Percentiles rank a stretch among this genome's conserved stretches.
phyloP scores from a whole-genome alignment of 2,329 filamentous ascomycete species.

The Lasiodiplodia theobromae region DNA sequence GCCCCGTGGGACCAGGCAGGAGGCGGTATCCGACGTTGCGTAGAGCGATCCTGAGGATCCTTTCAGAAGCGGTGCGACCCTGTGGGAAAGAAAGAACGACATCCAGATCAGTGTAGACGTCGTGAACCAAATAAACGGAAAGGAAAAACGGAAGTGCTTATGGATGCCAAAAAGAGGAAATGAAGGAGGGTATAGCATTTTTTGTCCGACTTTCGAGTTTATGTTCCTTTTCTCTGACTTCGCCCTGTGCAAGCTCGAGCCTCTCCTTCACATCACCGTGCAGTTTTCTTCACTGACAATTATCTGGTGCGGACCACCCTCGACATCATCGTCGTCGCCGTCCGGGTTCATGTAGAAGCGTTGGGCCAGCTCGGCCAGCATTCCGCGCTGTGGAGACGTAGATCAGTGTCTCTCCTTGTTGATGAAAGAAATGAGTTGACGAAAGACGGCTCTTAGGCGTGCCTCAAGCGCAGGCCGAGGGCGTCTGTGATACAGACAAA shows the following conservation, averaged over 20 bases:
- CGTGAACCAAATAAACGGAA: neutral
- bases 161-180: neutral
- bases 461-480: neutral
- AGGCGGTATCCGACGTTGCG: too few species aligned
- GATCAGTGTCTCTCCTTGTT: neutral
- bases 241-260: too few species aligned
- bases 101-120: neutral
- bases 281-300: constrained; percentile 24
- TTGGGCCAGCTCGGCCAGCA: constrained; percentile 46
- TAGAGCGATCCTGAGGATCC: too few species aligned
- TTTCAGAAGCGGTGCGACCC: too few species aligned
- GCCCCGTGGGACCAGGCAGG: too few species aligned
- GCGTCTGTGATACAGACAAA: neutral
- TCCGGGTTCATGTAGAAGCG: constrained; percentile 41
- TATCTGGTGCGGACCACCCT: constrained; percentile 3
- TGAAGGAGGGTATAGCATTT: neutral
- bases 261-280: constrained; percentile 14
- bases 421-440: neutral
- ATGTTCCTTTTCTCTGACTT: neutral
- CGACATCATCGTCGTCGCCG: constrained; percentile 33
- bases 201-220: neutral
- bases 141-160: neutral
- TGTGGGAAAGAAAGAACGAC: too few species aligned
- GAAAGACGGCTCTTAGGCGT: neutral
- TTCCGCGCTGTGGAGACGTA: constrained; percentile 35